phyloP scores from a whole-genome alignment of 805 yeast species.

The Lachancea sp. region DNA sequence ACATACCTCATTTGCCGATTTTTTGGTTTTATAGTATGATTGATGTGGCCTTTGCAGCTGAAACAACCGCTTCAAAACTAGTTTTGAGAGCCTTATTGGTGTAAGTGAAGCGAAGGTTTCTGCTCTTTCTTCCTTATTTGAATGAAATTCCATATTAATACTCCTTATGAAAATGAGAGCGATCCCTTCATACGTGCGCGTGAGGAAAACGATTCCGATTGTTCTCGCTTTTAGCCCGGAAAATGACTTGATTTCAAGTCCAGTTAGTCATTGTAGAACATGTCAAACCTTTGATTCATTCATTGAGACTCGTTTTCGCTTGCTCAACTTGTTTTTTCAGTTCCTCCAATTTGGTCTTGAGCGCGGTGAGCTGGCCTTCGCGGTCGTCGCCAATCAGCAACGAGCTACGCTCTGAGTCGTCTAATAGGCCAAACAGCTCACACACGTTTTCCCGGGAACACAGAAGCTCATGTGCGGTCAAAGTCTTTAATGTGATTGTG shows the following conservation, averaged over 20 bases:
- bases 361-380: constrained; percentile 10
- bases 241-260: no score
- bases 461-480: constrained; percentile 28
- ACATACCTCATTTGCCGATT: background rate
- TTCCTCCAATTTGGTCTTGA: constrained; percentile 13
- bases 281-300: no score
- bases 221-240: no score
- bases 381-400: constrained; percentile 16
- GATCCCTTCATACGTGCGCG: constrained; percentile 4
- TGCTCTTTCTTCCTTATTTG: no score
- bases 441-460: constrained; percentile 26
- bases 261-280: no score
- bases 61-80: background rate
- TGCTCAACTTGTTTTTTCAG: constrained; percentile 9
- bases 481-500: constrained; percentile 25
- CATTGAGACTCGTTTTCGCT: background rate
- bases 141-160: background rate
- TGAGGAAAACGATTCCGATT: no score
- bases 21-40: background rate
- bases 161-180: constrained; percentile 4
- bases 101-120: no score
- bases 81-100: no score
- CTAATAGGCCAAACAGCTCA: constrained; percentile 26
- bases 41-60: background rate
- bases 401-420: constrained; percentile 17